Evolutionary conservation across 176 grass and related monocot genomes (phyloP).

Genomic region (Cocos nucifera): DNA sequence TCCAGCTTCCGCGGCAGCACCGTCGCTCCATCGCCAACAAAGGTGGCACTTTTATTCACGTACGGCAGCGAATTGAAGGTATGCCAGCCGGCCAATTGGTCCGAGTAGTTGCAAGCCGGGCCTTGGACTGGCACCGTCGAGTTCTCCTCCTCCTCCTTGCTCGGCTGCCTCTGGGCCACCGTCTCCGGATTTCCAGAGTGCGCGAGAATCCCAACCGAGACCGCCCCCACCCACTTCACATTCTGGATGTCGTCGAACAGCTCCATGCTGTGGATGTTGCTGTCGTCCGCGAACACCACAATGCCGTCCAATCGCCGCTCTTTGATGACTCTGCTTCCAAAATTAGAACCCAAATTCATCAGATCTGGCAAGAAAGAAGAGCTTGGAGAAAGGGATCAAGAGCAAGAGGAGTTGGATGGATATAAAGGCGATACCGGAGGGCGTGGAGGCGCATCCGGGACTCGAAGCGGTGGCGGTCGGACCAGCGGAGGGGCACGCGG

Average conservation of each 20-base stretch:
- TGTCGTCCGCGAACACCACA: constrained; percentile 85
- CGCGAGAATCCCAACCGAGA: constrained; percentile 63
- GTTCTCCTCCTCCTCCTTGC: constrained; percentile 45
- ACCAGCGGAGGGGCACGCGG: constrained; percentile 16
- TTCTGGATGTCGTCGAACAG: constrained; percentile 99
- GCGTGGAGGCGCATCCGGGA: constrained; percentile 33
- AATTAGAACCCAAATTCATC: neutral
- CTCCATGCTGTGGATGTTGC: constrained; percentile 93
- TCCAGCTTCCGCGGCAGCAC: constrained; percentile 58
- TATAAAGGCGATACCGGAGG: constrained; percentile 29
- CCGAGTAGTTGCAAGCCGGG: constrained; percentile 59
- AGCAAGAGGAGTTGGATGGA: neutral
- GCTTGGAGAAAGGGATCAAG: neutral
- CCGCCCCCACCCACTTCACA: constrained; percentile 84
- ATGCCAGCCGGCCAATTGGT: constrained; percentile 54
- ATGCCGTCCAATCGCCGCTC: constrained; percentile 83
- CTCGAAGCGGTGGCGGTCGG: constrained; percentile 12
- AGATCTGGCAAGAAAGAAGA: neutral
- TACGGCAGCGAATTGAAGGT: constrained; percentile 43
- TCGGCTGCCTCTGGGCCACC: neutral
- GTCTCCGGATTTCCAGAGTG: neutral
- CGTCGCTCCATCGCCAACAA: constrained; percentile 51
- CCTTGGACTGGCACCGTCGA: constrained; percentile 62
- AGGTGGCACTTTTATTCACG: constrained; percentile 32
- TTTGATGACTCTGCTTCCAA: constrained; percentile 52